phyloP scores from a whole-genome alignment of 2,329 filamentous ascomycete genomes.

The Clonostachys byssicola region DNA sequence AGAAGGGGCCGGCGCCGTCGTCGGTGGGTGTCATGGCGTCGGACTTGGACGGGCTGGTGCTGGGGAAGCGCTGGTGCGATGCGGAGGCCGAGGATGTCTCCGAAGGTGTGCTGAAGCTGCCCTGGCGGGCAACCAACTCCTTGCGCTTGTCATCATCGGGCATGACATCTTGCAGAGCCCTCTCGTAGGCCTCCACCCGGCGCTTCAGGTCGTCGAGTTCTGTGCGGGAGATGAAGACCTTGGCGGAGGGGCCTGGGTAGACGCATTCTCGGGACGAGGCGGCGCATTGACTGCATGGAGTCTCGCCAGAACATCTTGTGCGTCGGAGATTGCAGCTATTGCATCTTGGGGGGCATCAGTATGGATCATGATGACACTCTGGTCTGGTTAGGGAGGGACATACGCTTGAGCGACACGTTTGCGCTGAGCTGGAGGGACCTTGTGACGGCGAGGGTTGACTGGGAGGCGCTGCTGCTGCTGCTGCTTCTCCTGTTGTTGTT shows the following conservation, averaged over 20 bases:
- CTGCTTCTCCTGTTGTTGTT: slow-evolving; percentile 13
- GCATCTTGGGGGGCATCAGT: slow-evolving; percentile 28
- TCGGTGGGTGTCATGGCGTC: slow-evolving; percentile 1
- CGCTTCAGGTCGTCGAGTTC: slow-evolving; percentile 35
- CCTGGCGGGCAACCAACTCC: slow-evolving; percentile 18
- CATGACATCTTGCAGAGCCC: slow-evolving; percentile 26
- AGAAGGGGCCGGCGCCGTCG: neutral
- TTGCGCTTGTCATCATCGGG: slow-evolving; percentile 26
- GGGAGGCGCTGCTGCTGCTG: slow-evolving; percentile 31
- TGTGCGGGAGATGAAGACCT: slow-evolving; percentile 32
- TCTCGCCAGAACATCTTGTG: slow-evolving; percentile 46
- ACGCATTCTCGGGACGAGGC: slow-evolving; percentile 37
- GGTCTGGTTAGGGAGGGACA: slow-evolving; percentile 15
- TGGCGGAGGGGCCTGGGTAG: slow-evolving; percentile 39
- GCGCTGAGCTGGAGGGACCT: slow-evolving; percentile 38
- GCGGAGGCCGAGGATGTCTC: slow-evolving; percentile 8
- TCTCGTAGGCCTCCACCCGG: slow-evolving; percentile 33
- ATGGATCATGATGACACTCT: neutral
- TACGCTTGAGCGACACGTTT: slow-evolving; percentile 46
- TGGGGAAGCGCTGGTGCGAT: slow-evolving; percentile 11
- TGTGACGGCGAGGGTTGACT: slow-evolving; percentile 44
- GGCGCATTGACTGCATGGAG: slow-evolving; percentile 40
- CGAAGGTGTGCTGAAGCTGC: neutral
- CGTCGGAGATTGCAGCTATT: slow-evolving; percentile 48
- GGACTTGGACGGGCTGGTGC: slow-evolving; percentile 6